phyloP scores from a whole-genome alignment of 768 basidiomycete genomes.

The Phanerochaete sordida region DNA sequence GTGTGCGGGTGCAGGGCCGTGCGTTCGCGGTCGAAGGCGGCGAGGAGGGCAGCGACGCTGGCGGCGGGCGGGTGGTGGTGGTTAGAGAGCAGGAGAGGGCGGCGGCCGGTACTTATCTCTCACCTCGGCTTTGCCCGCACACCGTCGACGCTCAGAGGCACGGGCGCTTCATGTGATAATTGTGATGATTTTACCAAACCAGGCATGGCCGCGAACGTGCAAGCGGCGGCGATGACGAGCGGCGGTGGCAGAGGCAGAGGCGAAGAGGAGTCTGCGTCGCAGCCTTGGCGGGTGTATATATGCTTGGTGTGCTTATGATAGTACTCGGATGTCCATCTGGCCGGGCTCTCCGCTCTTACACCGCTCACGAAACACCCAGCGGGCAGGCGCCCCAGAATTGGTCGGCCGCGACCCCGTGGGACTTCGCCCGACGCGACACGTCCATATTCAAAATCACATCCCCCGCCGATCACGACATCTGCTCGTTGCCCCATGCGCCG shows the following conservation, averaged over 20 bases:
- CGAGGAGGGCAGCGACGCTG: slow-evolving; percentile 20
- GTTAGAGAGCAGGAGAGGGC: slow-evolving; percentile 14
- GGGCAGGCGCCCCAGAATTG: background rate
- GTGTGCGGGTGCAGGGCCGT: background rate
- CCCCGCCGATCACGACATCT: background rate
- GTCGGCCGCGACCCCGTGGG: background rate
- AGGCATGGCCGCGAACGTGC: slow-evolving; percentile 9
- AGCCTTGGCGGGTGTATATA: background rate
- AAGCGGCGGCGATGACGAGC: background rate
- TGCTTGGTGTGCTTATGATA: background rate
- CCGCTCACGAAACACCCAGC: background rate
- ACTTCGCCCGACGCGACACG: background rate
- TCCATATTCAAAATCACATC: background rate
- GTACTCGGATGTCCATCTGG: no score
- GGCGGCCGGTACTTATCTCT: slow-evolving; percentile 21
- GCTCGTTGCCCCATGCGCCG: no score
- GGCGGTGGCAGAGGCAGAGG: background rate
- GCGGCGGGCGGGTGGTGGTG: slow-evolving; percentile 10
- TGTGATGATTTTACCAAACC: slow-evolving; percentile 7
- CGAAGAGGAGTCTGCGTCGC: background rate
- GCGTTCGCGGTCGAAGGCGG: slow-evolving; percentile 11
- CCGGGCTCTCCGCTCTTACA: background rate
- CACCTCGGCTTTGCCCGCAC: slow-evolving; percentile 19
- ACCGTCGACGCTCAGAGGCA: slow-evolving; percentile 1
- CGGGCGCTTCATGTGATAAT: slow-evolving; percentile 7